Base-by-base conservation (phyloP, 176 grass and related monocot species). In the Zoysia japonica region DNA sequence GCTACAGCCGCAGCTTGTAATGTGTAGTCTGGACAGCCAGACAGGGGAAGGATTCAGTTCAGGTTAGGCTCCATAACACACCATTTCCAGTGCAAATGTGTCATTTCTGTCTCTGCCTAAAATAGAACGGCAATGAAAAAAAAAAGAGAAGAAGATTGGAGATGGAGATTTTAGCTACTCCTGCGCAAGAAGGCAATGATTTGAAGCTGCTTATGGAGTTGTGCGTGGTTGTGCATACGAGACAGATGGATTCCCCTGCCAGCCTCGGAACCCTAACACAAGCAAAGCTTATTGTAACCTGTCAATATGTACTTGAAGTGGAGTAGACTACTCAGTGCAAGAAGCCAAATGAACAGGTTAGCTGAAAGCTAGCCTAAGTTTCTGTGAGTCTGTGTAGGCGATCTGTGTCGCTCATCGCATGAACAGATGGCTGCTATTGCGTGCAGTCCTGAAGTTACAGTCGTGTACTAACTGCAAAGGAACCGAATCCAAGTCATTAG, bases 211-310 rank as follows among this genome's bases (percentile, higher is more conserved):
- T 80, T 71, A 36, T 40, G 39, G 15, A 84, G 47, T 5, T 55
- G 70, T 52, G 39, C 35, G n/a, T 60, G 64, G 80, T 39, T 71
- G 40, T 12, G 28, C 1, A 19, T 4, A 47, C 40, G 68, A 72
- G 41, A 72, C 71, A 80, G 19, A 14, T 17, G 50, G 65, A 77
- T 65, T 85, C 71, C 65, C 50, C 36, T 74, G 61, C 66, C 16
- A 54, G 77, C 81, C 81, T 87, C 81, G 85, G 85, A 91, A 91
- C 77, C 85, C 77, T 83, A 91, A 75, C 57, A 84, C 77, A 84
- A 71, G 46, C 76, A 78, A 83, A 83, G 78, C 38, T 73, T 82
- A 52, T 66, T 71, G 78, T 61, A 76, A 68, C 72, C 19, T 84
- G 81, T 81, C 81, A 28, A 28, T 28, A 84, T 64, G n/a, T 52